These are phyloP conservation scores for Prasinococcaceae sp. DNA, from an alignment of 139 green algal species.

Conservation along the genomic window DNA sequence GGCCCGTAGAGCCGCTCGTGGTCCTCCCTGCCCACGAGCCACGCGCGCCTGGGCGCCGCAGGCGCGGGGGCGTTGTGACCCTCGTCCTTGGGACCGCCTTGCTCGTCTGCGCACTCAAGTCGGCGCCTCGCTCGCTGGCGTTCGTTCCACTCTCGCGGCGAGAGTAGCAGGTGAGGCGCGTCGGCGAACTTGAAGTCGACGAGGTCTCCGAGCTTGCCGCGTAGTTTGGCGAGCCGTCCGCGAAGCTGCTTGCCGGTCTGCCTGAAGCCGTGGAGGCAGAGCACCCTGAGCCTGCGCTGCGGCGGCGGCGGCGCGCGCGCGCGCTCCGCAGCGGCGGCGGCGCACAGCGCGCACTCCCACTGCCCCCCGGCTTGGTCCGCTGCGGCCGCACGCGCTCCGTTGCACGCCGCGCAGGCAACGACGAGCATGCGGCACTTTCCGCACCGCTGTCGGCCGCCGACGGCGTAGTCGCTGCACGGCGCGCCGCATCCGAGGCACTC, in stretches of 20 bases:
- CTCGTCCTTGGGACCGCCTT: not conserved
- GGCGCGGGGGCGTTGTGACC: not conserved
- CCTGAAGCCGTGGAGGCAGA: conserved; percentile 81
- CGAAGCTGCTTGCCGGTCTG: conserved; percentile 52
- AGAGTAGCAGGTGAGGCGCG: conserved; percentile 51
- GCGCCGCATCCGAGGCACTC: not conserved
- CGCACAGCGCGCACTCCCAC: not conserved
- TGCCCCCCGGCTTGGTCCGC: not conserved
- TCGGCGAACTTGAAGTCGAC: conserved; percentile 65
- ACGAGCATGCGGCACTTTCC: no score
- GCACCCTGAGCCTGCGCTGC: conserved; percentile 37
- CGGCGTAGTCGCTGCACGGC: no score
- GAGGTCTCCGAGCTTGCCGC: conserved; percentile 37
- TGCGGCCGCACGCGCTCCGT: not conserved
- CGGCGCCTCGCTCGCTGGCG: not conserved
- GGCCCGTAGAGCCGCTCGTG: not conserved
- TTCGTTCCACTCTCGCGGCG: not conserved
- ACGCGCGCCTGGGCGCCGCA: not conserved
- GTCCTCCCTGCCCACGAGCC: not conserved
- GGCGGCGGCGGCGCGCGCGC: not conserved
- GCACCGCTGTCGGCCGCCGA: no score
- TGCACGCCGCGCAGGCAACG: no score
- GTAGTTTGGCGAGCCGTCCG: conserved; percentile 41
- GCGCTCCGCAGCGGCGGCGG: not conserved
- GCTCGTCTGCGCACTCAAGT: not conserved